These are phyloP conservation scores for Solanum sparsipilum DNA, from an alignment of 257 asterid genomes.

Conservation along the genomic window DNA sequence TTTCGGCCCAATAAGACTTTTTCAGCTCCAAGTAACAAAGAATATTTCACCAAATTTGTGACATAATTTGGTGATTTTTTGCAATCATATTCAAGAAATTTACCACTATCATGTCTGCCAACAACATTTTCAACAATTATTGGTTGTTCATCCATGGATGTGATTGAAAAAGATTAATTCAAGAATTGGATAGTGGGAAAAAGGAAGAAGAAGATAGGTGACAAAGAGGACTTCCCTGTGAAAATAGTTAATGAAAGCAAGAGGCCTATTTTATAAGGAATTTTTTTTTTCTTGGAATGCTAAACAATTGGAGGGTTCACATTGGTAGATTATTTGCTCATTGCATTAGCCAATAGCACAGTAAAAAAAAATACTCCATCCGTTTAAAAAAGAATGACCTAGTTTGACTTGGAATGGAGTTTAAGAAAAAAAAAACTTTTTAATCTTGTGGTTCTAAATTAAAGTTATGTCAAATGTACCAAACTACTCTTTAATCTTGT, in stretches of 20 bases:
- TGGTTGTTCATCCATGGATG: slow-evolving; percentile 32
- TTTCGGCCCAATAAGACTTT: slow-evolving; percentile 30
- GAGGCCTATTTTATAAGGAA: slow-evolving; percentile 15
- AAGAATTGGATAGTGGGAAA: neutral
- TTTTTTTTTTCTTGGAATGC: slow-evolving; percentile 25
- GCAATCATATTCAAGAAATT: neutral
- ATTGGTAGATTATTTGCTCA: neutral
- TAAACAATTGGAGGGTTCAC: slow-evolving; percentile 10
- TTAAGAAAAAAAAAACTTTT: no score
- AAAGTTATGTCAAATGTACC: no score
- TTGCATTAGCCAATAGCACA: neutral
- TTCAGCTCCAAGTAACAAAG: slow-evolving; percentile 39
- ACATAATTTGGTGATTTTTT: slow-evolving; percentile 2
- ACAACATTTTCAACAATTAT: neutral
- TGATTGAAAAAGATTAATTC: neutral
- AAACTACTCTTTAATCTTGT: no score
- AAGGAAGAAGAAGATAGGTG: neutral
- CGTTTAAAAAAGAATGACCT: no score
- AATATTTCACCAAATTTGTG: slow-evolving; percentile 11
- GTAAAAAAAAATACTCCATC: neutral
- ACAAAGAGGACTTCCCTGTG: slow-evolving; percentile 3
- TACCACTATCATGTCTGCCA: no score
- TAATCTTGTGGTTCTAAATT: no score
- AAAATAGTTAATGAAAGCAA: neutral
- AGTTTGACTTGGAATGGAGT: no score